Percentiles rank a stretch among this genome's conserved stretches.
Evolutionary conservation across 2,329 filamentous ascomycete species (phyloP).

Genomic region (Dactylonectria estremocensis): DNA sequence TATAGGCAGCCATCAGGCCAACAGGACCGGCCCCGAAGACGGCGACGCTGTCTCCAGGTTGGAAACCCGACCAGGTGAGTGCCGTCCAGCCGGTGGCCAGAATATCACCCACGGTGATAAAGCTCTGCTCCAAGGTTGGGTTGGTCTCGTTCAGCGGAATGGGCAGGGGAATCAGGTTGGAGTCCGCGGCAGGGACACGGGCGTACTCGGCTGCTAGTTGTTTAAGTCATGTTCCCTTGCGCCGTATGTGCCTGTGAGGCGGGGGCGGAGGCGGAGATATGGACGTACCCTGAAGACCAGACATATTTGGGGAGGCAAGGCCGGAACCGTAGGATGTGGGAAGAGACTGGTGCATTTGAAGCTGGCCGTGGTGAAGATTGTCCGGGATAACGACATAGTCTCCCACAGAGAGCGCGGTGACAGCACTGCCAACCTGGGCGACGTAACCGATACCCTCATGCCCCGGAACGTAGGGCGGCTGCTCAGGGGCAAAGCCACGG

Average conservation of each 20-base stretch:
- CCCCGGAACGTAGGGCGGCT: slow-evolving; percentile 4
- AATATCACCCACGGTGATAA: neutral
- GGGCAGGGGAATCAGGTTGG: slow-evolving; percentile 9
- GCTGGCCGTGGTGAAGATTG: too few relatives aligned
- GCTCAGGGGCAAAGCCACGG: neutral
- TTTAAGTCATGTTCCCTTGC: neutral
- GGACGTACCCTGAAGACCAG: too few relatives aligned
- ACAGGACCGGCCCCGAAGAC: neutral
- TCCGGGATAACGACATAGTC: slow-evolving; percentile 11
- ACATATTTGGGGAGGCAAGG: too few relatives aligned
- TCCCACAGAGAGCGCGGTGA: slow-evolving; percentile 22
- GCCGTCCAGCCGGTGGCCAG: neutral
- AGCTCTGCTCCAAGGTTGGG: neutral
- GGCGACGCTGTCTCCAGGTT: neutral
- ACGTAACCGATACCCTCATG: slow-evolving; percentile 23
- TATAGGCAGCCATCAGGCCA: neutral
- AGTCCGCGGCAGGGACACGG: slow-evolving; percentile 23
- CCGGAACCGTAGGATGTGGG: too few relatives aligned
- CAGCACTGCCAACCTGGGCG: slow-evolving; percentile 25
- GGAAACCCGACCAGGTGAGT: neutral
- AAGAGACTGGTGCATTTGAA: too few relatives aligned
- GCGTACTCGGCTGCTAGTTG: slow-evolving; percentile 22
- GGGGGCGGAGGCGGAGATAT: too few relatives aligned
- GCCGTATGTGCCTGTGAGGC: too few relatives aligned
- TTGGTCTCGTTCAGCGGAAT: neutral